Evolutionary conservation across 345 rosid genomes (phyloP), one percentile per base, ranked within the genome.

Genomic region (Aquilaria yunnanensis): DNA sequence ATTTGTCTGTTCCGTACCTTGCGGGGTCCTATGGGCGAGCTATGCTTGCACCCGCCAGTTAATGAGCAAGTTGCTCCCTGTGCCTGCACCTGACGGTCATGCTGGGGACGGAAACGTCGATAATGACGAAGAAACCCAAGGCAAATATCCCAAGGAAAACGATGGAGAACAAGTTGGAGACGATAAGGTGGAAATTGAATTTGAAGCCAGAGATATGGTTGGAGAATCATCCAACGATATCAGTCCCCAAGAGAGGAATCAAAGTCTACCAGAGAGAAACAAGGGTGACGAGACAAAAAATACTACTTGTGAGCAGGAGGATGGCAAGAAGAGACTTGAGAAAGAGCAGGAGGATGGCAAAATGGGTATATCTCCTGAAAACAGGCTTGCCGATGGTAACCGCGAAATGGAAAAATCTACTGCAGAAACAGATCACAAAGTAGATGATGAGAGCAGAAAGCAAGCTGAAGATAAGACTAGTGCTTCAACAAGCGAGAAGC

Each of bases 21-120:
- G 61, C 56, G 85, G 89, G 7, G 5, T 85, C 50, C 72, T 84
- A 59, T 76, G 86, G 75, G 90, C 80, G 14, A 78, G 85, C 67
- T 80, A 90, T 77, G 84, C 80, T 77, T 88, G 85, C 69, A 79
- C 92, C 37, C 67, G 85, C 66, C 81, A 75, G 76, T 56, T 93
- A n/a, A 81, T 90, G 92, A 82, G 80, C 52, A 84, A 13, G 65
- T 65, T 93, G 67, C 83, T 93, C 56, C 89, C 92, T 9, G 54
- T 59, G 53, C 65, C 78, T 57, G 37, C 72, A 29, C 67, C 74
- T 9, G 13, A 29, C 0, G 29, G 67, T 52, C 67, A 61, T 57
- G 32, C n/a, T 70, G 52, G 71, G 56, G 16, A 10, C 2, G 9
- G 23, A 8, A n/a, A 51, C 23, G 23, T 37, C 7, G 43, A 37